phyloP scores from a whole-genome alignment of 441 rosid genomes.

The Adansonia gregorii region DNA sequence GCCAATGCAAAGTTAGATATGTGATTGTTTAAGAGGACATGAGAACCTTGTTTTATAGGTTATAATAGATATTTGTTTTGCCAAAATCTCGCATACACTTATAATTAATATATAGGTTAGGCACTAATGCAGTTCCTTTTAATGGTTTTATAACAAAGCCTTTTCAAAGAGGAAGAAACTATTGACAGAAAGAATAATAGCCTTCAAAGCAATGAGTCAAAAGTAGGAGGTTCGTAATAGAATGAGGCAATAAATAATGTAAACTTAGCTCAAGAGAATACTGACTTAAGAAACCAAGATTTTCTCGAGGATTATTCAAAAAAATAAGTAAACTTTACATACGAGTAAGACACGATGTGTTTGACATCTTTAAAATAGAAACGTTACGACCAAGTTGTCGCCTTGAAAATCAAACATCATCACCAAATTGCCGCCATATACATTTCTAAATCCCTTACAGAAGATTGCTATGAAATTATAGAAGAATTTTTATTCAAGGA shows the following conservation, averaged over 20 bases:
- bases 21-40: neutral
- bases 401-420: constrained; percentile 18
- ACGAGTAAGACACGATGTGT: constrained; percentile 37
- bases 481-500: constrained; percentile 74
- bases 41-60: neutral
- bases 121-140: constrained; percentile 8
- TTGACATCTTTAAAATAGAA: constrained; percentile 33
- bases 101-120: neutral
- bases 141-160: constrained; percentile 54
- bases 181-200: constrained; percentile 31
- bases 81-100: neutral
- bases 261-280: constrained; percentile 29
- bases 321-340: constrained; percentile 48
- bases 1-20: neutral
- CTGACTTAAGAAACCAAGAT: constrained; percentile 35
- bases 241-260: constrained; percentile 30
- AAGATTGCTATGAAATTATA: constrained; percentile 65
- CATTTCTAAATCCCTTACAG: constrained; percentile 32
- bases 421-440: neutral
- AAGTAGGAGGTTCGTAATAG: constrained; percentile 39
- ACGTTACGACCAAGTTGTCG: constrained; percentile 26
- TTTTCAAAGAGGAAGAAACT: constrained; percentile 58
- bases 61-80: neutral
- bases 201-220: constrained; percentile 35
- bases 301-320: constrained; percentile 39